A percentile compares a stretch with the other conserved stretches of the same genome.
phyloP scores from a whole-genome alignment of 768 basidiomycete species.

The Gautieria morchelliformis region DNA sequence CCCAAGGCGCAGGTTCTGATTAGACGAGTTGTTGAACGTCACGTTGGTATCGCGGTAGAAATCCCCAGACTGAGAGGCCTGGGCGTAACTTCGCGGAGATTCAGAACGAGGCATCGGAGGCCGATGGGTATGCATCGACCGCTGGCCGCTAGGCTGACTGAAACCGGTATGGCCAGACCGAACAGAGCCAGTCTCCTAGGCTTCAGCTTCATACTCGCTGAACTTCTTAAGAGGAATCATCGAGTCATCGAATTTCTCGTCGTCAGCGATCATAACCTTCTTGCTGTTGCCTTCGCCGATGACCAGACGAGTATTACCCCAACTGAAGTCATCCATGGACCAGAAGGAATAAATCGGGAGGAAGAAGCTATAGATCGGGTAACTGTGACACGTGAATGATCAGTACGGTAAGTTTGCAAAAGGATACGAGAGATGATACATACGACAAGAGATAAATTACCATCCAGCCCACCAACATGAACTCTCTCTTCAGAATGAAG shows the following conservation, averaged over 20 bases:
- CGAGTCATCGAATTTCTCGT: conserved; percentile 93
- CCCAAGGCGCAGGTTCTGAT: conserved; percentile 41
- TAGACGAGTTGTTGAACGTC: conserved; percentile 47
- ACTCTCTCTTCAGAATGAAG: conserved; percentile 94
- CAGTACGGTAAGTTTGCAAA: not conserved
- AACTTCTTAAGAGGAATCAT: conserved; percentile 99
- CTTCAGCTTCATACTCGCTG: conserved; percentile 90
- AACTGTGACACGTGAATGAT: conserved; percentile 34
- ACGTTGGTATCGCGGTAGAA: conserved; percentile 83
- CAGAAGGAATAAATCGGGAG: conserved; percentile 94
- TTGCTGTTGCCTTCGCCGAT: conserved; percentile 92
- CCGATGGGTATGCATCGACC: conserved; percentile 36
- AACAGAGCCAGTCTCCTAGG: conserved; percentile 76
- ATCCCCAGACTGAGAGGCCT: conserved; percentile 69
- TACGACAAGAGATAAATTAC: conserved; percentile 88
- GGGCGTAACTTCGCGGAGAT: conserved; percentile 60
- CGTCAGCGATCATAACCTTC: conserved; percentile 88
- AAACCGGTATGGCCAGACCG: conserved; percentile 57
- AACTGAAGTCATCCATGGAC: conserved; percentile 97
- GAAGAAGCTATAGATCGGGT: conserved; percentile 92
- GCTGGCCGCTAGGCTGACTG: conserved; percentile 41
- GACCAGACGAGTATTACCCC: conserved; percentile 90
- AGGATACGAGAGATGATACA: conserved; percentile 22
- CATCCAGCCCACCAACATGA: conserved; percentile 98
- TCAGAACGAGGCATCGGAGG: conserved; percentile 41